phyloP scores from a whole-genome alignment of 2,329 filamentous ascomycete species.

The Exserohilum turcica region DNA sequence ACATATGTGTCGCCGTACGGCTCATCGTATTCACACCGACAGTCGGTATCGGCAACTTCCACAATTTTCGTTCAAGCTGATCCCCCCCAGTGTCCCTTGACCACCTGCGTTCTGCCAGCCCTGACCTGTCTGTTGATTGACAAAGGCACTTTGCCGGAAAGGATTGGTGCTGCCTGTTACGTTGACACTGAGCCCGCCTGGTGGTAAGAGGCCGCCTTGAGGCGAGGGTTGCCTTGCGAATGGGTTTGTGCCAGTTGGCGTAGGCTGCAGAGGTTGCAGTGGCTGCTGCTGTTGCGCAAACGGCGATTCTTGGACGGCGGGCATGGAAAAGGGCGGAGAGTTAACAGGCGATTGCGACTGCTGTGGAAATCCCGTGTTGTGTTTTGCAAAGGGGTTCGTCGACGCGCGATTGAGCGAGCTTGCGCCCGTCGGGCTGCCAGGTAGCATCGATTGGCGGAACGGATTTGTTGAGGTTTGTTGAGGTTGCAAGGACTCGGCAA shows the following conservation, averaged over 20 bases:
- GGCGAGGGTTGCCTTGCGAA: slow-evolving; percentile 64
- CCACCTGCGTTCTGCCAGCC: slow-evolving; percentile 80
- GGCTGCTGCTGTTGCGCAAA: slow-evolving; percentile 43
- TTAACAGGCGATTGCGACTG: slow-evolving; percentile 33
- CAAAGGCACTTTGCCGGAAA: slow-evolving; percentile 87
- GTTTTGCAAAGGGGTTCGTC: slow-evolving; percentile 87
- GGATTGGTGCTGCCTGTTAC: slow-evolving; percentile 91
- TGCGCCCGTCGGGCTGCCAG: slow-evolving; percentile 42
- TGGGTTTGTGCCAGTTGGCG: slow-evolving; percentile 73
- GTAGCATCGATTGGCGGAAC: slow-evolving; percentile 88
- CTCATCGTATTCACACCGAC: background rate
- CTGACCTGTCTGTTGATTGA: slow-evolving; percentile 84
- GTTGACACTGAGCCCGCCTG: slow-evolving; percentile 63
- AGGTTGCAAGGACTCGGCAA: slow-evolving; percentile 53
- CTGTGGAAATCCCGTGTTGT: slow-evolving; percentile 38
- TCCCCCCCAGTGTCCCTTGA: slow-evolving; percentile 76
- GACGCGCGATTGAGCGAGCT: slow-evolving; percentile 63
- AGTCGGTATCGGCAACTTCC: background rate
- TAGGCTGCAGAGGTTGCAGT: slow-evolving; percentile 52
- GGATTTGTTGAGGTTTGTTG: slow-evolving; percentile 76
- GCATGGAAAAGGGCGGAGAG: slow-evolving; percentile 35
- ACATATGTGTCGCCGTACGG: background rate
- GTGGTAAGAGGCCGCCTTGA: slow-evolving; percentile 35
- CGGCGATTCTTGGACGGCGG: slow-evolving; percentile 38
- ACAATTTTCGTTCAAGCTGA: slow-evolving; percentile 67